Conservation (phyloP, 2,329 filamentous ascomycete genomes). For the Penicillium sp. region DNA sequence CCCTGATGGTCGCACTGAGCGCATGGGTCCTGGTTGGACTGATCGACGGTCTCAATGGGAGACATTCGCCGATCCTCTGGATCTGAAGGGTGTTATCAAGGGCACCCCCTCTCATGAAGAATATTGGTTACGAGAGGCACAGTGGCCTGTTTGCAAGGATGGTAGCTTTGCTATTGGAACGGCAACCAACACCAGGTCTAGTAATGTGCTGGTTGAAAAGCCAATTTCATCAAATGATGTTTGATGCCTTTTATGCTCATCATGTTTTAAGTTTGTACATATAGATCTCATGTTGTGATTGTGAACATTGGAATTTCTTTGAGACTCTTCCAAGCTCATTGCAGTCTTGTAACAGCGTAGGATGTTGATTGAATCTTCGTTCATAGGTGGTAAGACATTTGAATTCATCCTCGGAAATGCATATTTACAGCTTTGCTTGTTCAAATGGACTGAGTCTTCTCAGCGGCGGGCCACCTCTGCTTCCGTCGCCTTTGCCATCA, state of each 20-base stretch:
- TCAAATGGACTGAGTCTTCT: constrained; percentile 24
- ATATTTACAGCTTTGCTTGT: constrained; percentile 24
- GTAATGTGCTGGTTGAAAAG: background rate
- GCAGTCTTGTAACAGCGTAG: too few relatives aligned
- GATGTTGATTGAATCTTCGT: background rate
- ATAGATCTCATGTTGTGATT: too few relatives aligned
- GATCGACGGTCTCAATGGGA: constrained; percentile 28
- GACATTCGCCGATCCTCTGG: constrained; percentile 33
- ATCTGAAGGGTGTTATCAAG: constrained; percentile 26
- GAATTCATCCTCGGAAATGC: too few relatives aligned
- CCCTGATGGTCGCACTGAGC: constrained; percentile 30
- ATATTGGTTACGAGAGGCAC: constrained; percentile 30
- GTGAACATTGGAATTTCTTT: too few relatives aligned
- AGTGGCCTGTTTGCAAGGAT: constrained; percentile 29
- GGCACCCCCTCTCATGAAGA: constrained; percentile 29
- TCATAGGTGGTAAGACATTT: background rate
- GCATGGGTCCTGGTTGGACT: constrained; percentile 35
- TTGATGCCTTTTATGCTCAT: background rate
- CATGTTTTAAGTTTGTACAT: background rate
- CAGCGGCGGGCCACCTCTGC: constrained; percentile 29
- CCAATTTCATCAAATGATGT: background rate
- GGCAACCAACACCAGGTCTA: constrained; percentile 20
- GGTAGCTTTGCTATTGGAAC: constrained; percentile 29
- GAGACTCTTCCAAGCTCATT: too few relatives aligned
- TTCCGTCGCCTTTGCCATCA: constrained; percentile 34